Evolutionary conservation across 257 asterid genomes (phyloP), one percentile per base, ranked within the genome.

Genomic region (Echium plantagineum): DNA sequence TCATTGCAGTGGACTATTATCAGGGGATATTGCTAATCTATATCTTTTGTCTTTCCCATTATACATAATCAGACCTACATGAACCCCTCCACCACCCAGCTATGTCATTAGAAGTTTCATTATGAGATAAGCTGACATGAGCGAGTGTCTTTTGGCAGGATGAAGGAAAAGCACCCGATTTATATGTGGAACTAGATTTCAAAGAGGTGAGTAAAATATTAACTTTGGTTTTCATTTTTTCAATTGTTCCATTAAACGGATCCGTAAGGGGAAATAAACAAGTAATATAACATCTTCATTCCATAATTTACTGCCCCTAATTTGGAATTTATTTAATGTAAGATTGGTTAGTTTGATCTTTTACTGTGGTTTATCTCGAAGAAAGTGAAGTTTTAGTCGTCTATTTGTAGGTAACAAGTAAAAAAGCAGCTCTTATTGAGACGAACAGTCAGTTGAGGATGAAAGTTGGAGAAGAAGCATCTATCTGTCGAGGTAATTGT

Each of bases 381-480:
- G 32, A 38, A 61, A 56, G 2, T 57, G 57, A 8, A 51, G 22
- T 17, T n/a, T 26, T 55, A 7, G 48, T 16, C 31, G 21, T 18
- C 24, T 57, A 66, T 64, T 69, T 7, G 54, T 60, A 88, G 99
- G 99, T 93, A 77, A 84, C 99, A 0, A 69, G 89, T 35, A 89
- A 89, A 82, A 93, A 93, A 81, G 84, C 96, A 57, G 83, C 94
- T 66, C 85, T 91, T 62, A 82, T 91, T 61, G 97, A 84, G 74
- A 81, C 78, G 55, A 74, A 72, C 61, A 61, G 65, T 68, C 84
- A 78, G 76, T 76, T 93, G 75, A 89, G 85, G 80, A 66, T 69
- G 70, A 89, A 83, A 75, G 76, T 88, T 66, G 94, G 96, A 65
- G 98, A 85, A 75, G 68, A 74, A 31, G 87, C 94, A 65, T 69